Evolutionary conservation across 148 eudicot species (phyloP).

Genomic region (Fallopia convolvulus): DNA sequence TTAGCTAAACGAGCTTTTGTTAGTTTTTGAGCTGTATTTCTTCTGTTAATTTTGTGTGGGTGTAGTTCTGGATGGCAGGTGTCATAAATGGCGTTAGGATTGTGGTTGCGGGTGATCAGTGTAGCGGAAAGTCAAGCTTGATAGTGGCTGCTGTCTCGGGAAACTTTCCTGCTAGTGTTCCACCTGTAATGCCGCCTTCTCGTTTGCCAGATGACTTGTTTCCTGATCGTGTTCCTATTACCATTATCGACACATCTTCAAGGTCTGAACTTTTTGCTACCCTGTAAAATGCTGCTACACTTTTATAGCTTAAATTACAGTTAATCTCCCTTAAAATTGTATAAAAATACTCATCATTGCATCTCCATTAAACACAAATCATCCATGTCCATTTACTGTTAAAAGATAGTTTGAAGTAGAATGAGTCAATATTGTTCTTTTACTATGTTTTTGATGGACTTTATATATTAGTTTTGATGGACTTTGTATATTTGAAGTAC

Average conservation of each 20-base stretch:
- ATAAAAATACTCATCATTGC: not conserved
- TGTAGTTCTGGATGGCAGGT: constrained; percentile 17
- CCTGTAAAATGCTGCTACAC: not conserved
- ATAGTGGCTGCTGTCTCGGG: constrained; percentile 76
- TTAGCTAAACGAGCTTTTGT: not conserved
- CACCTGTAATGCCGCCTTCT: constrained; percentile 75
- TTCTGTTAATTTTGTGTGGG: not conserved
- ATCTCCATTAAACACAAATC: not conserved
- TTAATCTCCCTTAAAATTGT: not conserved
- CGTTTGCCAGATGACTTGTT: constrained; percentile 66
- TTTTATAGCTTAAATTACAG: not conserved
- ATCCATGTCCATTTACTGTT: not conserved
- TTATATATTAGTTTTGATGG: not conserved
- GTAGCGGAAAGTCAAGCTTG: constrained; percentile 84
- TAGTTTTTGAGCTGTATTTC: not conserved
- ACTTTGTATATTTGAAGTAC: not conserved
- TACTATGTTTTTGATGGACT: not conserved
- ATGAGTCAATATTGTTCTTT: not conserved
- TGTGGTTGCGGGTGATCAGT: constrained; percentile 82
- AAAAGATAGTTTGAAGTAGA: not conserved
- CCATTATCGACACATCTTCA: constrained; percentile 75
- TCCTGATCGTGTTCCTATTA: constrained; percentile 78
- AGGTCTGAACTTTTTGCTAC: constrained; percentile 24
- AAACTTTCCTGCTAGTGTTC: constrained; percentile 48
- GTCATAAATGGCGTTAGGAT: constrained; percentile 45